Conservation (phyloP, 306 rosid species). For the Lathyrus tuberosus region DNA sequence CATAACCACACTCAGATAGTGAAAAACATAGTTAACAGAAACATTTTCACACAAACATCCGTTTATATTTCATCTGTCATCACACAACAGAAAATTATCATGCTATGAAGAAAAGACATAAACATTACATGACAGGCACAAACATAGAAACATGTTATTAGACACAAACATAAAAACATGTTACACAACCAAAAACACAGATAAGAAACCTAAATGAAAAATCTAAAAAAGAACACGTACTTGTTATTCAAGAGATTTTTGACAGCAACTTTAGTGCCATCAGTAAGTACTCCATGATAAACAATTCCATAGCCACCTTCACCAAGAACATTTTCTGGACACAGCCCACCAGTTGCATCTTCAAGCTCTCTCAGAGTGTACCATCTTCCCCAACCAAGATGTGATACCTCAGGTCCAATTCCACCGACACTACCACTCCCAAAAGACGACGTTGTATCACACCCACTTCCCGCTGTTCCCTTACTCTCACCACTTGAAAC, state of each 20-base stretch:
- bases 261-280: conserved; percentile 86
- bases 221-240: conserved; percentile 41
- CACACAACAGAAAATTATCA: conserved; percentile 19
- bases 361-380: conserved; percentile 91
- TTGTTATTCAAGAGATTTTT: conserved; percentile 92
- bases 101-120: conserved; percentile 22
- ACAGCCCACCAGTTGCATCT: conserved; percentile 83
- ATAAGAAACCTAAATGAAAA: not conserved
- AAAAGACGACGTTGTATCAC: conserved; percentile 59
- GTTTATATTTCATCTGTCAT: not conserved
- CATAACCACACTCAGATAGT: conserved; percentile 1
- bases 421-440: conserved; percentile 64
- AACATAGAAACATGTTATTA: conserved; percentile 12
- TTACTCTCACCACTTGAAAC: conserved; percentile 83
- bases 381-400: conserved; percentile 99
- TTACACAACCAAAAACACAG: not conserved
- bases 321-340: conserved; percentile 87
- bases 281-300: conserved; percentile 70
- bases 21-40: not conserved
- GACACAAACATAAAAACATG: conserved; percentile 21
- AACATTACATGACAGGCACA: conserved; percentile 9
- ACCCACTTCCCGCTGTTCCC: conserved; percentile 55
- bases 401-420: conserved; percentile 78
- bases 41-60: conserved; percentile 3
- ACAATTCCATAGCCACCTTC: conserved; percentile 99